phyloP scores from a whole-genome alignment of 1,284 basidiomycete species.

The Hymenochaete sp. region DNA sequence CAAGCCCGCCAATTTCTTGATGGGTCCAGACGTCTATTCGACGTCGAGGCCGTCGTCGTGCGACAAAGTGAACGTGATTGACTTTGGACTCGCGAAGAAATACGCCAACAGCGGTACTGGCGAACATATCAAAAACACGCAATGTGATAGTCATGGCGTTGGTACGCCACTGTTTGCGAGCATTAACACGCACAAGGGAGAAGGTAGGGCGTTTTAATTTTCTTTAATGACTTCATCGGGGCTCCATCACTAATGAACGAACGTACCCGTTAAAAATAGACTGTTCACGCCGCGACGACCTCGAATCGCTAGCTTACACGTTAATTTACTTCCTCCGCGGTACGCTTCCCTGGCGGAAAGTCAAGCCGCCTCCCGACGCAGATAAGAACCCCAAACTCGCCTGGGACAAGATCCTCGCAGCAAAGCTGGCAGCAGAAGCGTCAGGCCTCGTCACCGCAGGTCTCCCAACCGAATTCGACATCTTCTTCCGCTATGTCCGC shows the following conservation, averaged over 20 bases:
- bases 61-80: conserved; percentile 81
- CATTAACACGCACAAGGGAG: conserved; percentile 88
- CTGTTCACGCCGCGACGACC: conserved; percentile 83
- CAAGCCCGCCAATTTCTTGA: conserved; percentile 93
- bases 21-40: conserved; percentile 48
- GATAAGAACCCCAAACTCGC: conserved; percentile 27
- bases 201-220: conserved; percentile 7
- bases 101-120: conserved; percentile 84
- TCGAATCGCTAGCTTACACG: conserved; percentile 89
- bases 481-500: neutral
- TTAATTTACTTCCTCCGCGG: conserved; percentile 90
- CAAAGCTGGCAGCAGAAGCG: conserved; percentile 52
- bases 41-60: conserved; percentile 21
- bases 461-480: conserved; percentile 79
- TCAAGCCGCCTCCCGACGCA: conserved; percentile 50
- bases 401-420: conserved; percentile 65
- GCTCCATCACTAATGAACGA: conserved; percentile 5
- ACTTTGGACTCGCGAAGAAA: conserved; percentile 96
- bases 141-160: conserved; percentile 67
- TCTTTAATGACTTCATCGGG: neutral
- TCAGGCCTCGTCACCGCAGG: conserved; percentile 66
- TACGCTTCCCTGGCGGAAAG: conserved; percentile 83
- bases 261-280: conserved; percentile 37
- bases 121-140: conserved; percentile 59
- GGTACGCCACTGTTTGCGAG: conserved; percentile 93